Base-by-base conservation (phyloP, 164 flowering plant species). In the Dillenia suffruticosa region DNA sequence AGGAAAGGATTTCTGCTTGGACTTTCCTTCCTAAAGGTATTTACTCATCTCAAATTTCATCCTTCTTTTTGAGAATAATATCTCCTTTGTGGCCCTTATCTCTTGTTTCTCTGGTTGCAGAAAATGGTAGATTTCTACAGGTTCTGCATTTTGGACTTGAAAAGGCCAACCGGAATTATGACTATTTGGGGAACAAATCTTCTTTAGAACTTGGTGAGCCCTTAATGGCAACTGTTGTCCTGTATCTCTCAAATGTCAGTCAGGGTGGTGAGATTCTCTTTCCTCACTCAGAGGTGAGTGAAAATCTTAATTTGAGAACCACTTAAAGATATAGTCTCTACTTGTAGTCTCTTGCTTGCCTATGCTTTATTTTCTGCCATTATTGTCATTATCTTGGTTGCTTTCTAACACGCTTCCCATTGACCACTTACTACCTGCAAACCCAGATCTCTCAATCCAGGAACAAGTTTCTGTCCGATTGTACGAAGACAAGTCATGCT, bases 21-120 rank as follows among this genome's bases (percentile, higher is more conserved):
- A 88, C 84, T 51, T 81, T 90, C 68, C 88, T 92, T 74, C 98
- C 98, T 14, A 74, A 73, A 77, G 93, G 98, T 87, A 73, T 61
- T 26, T 26, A 2, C 7, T 56, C 62, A 44, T 53, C 54, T 57
- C n/a, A 10, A 17, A 55, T 51, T 17, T 53, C 22, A 12, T 59
- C 15, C 54, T 65, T 51, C n/a, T 14, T 11, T n/a, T 14, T 17
- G 32, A 16, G 40, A 8, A 22, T 8, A 32, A 17, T 46, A 51
- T 50, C 13, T 12, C 26, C 32, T 14, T 12, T 14, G 16, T 51
- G 52, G 2, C 52, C 40, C 12, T 10, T 22, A 12, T 49, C 44
- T 10, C 43, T 44, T 58, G 9, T 50, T 52, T 17, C 12, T 51
- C 44, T 15, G 32, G 44, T 50, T 67, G 57, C 81, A 90, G 97